Conservation (phyloP, 1,284 basidiomycete species). For the Agaricales sp. region DNA sequence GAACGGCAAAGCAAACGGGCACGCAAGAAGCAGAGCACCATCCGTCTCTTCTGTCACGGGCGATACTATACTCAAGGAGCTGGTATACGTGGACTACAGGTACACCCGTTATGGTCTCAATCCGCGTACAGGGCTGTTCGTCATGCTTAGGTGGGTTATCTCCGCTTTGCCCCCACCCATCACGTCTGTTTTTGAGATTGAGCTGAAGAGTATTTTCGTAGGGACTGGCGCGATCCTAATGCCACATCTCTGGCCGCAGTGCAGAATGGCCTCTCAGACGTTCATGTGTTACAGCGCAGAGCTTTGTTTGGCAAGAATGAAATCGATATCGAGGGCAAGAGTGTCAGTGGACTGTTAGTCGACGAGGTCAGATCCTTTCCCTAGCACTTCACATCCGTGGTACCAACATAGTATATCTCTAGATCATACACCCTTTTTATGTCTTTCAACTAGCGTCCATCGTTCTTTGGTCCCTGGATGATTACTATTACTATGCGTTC, state of each 20-base stretch:
- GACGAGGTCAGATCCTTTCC: conserved; percentile 91
- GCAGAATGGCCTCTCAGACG: conserved; percentile 49
- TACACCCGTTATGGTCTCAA: conserved; percentile 90
- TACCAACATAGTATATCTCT: conserved; percentile 9
- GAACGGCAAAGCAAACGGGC: background rate
- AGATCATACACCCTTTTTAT: conserved; percentile 94
- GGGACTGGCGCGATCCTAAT: conserved; percentile 86
- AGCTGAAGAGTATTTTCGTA: conserved; percentile 24
- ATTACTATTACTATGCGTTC: conserved; percentile 97
- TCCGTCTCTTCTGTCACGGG: background rate
- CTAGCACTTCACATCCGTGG: conserved; percentile 6
- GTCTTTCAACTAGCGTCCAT: conserved; percentile 98
- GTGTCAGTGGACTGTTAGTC: conserved; percentile 70
- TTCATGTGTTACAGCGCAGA: conserved; percentile 53
- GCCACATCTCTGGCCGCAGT: conserved; percentile 63
- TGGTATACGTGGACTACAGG: conserved; percentile 70
- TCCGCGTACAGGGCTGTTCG: conserved; percentile 75
- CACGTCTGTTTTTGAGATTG: conserved; percentile 6
- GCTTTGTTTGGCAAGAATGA: conserved; percentile 81
- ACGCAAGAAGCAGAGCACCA: background rate
- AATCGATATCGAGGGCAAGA: conserved; percentile 89
- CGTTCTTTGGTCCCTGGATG: conserved; percentile 87
- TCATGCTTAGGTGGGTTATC: conserved; percentile 65
- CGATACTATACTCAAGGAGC: conserved; percentile 26
- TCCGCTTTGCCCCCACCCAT: conserved; percentile 1